Evolutionary conservation across 805 yeast genomes (phyloP).

Genomic region (Candida michaelii): DNA sequence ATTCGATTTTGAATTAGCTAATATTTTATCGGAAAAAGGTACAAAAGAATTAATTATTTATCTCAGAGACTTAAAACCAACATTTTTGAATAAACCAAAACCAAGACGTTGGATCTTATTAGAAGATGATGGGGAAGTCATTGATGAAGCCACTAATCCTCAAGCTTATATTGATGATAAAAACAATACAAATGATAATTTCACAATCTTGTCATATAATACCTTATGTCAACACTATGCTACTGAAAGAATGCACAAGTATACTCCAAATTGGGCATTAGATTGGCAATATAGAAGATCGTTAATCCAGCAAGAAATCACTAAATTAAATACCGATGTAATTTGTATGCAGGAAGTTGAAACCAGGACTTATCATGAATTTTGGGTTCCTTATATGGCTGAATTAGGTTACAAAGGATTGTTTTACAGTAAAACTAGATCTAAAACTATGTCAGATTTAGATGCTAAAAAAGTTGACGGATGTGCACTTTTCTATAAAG

Average conservation of each 20-base stretch:
- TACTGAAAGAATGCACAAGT: slow-evolving; percentile 85
- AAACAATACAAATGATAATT: slow-evolving; percentile 38
- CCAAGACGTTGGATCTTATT: slow-evolving; percentile 84
- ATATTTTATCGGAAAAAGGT: slow-evolving; percentile 75
- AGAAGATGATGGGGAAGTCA: slow-evolving; percentile 71
- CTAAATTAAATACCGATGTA: slow-evolving; percentile 66
- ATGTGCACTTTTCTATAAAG: slow-evolving; percentile 89
- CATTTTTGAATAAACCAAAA: slow-evolving; percentile 55
- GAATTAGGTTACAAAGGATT: slow-evolving; percentile 76
- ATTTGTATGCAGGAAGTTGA: slow-evolving; percentile 96
- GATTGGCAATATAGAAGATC: slow-evolving; percentile 89
- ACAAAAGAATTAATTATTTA: slow-evolving; percentile 78
- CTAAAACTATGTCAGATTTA: slow-evolving; percentile 79
- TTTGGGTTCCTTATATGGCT: slow-evolving; percentile 75
- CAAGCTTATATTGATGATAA: slow-evolving; percentile 27
- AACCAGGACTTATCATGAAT: slow-evolving; percentile 78
- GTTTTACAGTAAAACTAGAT: slow-evolving; percentile 86
- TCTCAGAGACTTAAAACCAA: slow-evolving; percentile 78
- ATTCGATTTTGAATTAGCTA: slow-evolving; percentile 61
- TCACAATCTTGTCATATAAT: slow-evolving; percentile 84
- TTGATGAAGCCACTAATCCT: slow-evolving; percentile 32
- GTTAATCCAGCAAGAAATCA: slow-evolving; percentile 69
- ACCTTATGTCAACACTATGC: slow-evolving; percentile 96
- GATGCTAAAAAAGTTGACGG: slow-evolving; percentile 95
- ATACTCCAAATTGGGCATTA: slow-evolving; percentile 97